phyloP scores from a whole-genome alignment of 2,329 filamentous ascomycete genomes.

The Chrysosporium keratinophilum region DNA sequence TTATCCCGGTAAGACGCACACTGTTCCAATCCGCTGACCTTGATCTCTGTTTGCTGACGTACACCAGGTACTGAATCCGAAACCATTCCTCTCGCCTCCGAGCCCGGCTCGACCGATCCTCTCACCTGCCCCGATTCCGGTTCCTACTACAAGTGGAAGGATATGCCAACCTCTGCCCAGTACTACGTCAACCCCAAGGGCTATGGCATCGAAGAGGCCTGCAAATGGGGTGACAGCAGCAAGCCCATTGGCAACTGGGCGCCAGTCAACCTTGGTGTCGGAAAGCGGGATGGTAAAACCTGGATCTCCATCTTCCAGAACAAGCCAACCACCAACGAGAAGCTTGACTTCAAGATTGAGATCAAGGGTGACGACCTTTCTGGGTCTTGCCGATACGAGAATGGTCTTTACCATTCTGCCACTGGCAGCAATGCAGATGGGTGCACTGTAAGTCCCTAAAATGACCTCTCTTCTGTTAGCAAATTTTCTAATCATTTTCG shows the following conservation, averaged over 20 bases:
- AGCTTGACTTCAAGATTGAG: conserved; percentile 68
- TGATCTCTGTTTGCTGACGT: conserved; percentile 5
- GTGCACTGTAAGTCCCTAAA: conserved; percentile 62
- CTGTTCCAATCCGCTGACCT: neutral
- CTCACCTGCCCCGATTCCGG: conserved; percentile 66
- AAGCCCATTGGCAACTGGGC: conserved; percentile 67
- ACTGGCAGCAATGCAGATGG: conserved; percentile 46
- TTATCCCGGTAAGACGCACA: conserved; percentile 61
- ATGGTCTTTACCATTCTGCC: conserved; percentile 51
- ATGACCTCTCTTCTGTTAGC: neutral
- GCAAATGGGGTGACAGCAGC: conserved; percentile 60
- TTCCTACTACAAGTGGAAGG: conserved; percentile 69
- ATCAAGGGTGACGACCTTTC: conserved; percentile 56
- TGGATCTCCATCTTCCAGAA: conserved; percentile 84
- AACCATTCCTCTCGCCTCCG: conserved; percentile 62
- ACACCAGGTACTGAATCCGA: conserved; percentile 61
- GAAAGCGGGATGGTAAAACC: conserved; percentile 56
- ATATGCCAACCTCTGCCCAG: conserved; percentile 70
- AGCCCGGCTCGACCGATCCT: conserved; percentile 48
- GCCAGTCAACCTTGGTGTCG: conserved; percentile 74
- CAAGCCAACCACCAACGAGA: conserved; percentile 57
- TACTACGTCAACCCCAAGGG: conserved; percentile 93
- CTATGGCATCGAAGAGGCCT: conserved; percentile 55
- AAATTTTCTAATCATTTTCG: neutral
- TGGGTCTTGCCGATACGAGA: conserved; percentile 54